Percentiles rank a stretch among this genome's conserved stretches.
Conservation (phyloP, 179 eudicot genomes). For the Silene noctiflora region DNA sequence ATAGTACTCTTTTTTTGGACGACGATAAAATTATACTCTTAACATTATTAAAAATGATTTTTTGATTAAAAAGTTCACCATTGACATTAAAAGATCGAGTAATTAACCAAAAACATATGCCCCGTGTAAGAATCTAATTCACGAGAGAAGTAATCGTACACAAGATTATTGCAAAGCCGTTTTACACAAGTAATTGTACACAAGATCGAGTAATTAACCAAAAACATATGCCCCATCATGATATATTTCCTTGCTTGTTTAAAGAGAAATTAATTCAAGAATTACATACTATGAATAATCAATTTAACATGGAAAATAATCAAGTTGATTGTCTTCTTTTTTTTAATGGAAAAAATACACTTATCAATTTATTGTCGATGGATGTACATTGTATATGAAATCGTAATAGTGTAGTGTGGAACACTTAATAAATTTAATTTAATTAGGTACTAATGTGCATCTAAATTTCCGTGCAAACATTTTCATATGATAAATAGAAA, state of each 20-base stretch:
- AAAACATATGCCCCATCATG: neutral
- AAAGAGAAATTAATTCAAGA: neutral
- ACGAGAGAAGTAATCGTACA: no score
- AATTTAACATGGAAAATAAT: neutral
- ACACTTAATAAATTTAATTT: neutral
- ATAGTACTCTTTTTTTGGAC: no score
- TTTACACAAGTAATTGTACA: no score
- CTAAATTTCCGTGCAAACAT: slow-evolving; percentile 10
- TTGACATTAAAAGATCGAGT: no score
- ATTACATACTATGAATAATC: neutral
- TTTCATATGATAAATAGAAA: neutral
- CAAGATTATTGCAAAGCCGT: no score
- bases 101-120: no score
- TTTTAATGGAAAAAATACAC: no score
- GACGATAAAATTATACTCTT: no score
- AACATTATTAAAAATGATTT: neutral
- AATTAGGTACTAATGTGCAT: neutral
- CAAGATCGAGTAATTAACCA: no score
- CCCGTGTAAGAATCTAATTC: no score
- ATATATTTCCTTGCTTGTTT: neutral
- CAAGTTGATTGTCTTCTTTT: no score
- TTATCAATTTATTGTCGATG: neutral
- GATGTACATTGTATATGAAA: neutral
- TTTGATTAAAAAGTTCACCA: no score
- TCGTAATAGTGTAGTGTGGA: neutral